Conservation (phyloP, 352 stramenopile genomes). For the Pythium volutum region DNA sequence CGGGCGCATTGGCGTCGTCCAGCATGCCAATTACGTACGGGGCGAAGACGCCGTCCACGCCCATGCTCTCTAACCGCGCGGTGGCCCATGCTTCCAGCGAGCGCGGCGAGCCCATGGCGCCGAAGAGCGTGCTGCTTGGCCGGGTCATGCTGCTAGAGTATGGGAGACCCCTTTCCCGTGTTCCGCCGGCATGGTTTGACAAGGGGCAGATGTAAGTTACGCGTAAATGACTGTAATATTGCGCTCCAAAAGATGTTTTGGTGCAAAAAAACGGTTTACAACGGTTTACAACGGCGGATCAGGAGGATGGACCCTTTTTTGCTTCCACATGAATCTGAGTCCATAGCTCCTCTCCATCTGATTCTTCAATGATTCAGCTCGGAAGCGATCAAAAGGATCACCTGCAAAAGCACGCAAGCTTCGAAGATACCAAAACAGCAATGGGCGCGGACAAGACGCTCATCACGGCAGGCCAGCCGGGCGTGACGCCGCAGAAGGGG, state of each 20-base stretch:
- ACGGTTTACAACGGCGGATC: not conserved
- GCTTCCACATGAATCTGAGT: slow-evolving; percentile 9
- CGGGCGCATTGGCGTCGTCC: slow-evolving; percentile 19
- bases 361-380: not conserved
- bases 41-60: slow-evolving; percentile 81
- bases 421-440: not conserved
- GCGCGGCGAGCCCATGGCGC: slow-evolving; percentile 6
- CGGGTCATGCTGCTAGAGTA: slow-evolving; percentile 18
- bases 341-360: slow-evolving; percentile 7
- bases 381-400: not conserved
- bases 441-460: slow-evolving; percentile 72
- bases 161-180: slow-evolving; percentile 20
- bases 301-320: slow-evolving; percentile 10
- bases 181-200: slow-evolving; percentile 19
- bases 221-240: slow-evolving; percentile 13
- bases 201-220: slow-evolving; percentile 14
- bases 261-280: slow-evolving; percentile 14
- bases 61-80: slow-evolving; percentile 57
- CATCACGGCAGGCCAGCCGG: slow-evolving; percentile 41
- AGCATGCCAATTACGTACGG: slow-evolving; percentile 84
- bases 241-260: not conserved
- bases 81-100: slow-evolving; percentile 65
- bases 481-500: slow-evolving; percentile 51
- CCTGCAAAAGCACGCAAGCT: not conserved
- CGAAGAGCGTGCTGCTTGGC: slow-evolving; percentile 2